Evolutionary conservation across 192 early-diverging fungal species (phyloP), one percentile per base, ranked within the genome.

Genomic region (Backusella australiensis): DNA sequence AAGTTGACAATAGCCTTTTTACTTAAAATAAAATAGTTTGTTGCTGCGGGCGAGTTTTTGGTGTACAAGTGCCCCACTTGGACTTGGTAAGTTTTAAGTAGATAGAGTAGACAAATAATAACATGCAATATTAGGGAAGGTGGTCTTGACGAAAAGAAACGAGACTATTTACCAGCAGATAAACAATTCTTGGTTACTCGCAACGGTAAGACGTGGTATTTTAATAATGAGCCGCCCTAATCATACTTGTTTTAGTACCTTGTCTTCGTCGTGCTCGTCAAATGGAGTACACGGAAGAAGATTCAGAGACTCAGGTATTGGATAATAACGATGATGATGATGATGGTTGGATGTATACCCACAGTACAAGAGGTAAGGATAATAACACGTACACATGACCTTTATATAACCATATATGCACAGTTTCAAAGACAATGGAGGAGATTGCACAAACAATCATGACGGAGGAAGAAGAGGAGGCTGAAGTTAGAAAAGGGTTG

Each of bases 1-100:
- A 32, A 53, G 5, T 72, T 9, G 8, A 53, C 21, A 59, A 42
- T 35, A 53, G 32, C 63, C 11, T 77, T 67, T 78, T 72, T 76
- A 49, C 65, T 53, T 53, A 38, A 71, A 78, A 21, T 6, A 52
- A 9, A 74, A 38, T 82, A 92, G 93, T 99, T 98, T 88, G 91
- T 97, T 67, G 90, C 91, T 36, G 97, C 97, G 6, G 98, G 98
- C 36, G 98, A 99, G 82, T 98, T 96, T 78, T 91, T 99, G 65
- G 96, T 97, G 17, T 97, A 91, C 86, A 98, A 99, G 81, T 99
- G 98, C 80, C 97, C 97, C 14, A 99, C 98, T 14, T 99, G 98
- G 98, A 86, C 87, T 72, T 99, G 98, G 88, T 88, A 85, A 77
- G 59, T 49, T 49, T 23, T 44, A 4, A 26, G 7, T 17, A 8